Conservation (phyloP, 2,329 filamentous ascomycete genomes). For the Chaetomium sp. region DNA sequence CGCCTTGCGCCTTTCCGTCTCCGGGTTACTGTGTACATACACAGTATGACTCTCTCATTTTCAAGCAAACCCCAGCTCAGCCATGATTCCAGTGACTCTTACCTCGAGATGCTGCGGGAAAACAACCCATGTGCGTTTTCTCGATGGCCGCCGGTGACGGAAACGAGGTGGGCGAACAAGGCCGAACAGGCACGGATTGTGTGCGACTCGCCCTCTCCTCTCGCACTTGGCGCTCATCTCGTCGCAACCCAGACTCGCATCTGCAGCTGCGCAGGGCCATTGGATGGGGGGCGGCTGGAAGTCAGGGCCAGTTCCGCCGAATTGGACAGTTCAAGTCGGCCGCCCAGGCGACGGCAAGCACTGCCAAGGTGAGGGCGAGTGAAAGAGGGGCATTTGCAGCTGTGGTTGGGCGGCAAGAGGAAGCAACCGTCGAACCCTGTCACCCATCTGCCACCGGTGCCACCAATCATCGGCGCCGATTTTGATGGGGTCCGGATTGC, state of each 20-base stretch:
- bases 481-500: constrained; percentile 11
- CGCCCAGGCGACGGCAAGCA: constrained; percentile 20
- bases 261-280: constrained; percentile 32
- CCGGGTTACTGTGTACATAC: too few species aligned
- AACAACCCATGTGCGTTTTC: neutral
- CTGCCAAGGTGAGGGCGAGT: constrained; percentile 20
- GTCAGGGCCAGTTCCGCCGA: constrained; percentile 32
- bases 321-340: constrained; percentile 28
- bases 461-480: constrained; percentile 32
- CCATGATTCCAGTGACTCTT: neutral
- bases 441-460: constrained; percentile 29
- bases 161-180: constrained; percentile 8
- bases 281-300: constrained; percentile 31
- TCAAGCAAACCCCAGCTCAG: neutral
- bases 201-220: neutral
- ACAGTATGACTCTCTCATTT: neutral
- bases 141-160: constrained; percentile 1
- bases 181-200: neutral
- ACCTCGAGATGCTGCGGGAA: constrained; percentile 5
- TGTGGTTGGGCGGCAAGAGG: constrained; percentile 36
- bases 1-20: neutral
- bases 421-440: constrained; percentile 27
- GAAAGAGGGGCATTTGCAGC: constrained; percentile 25
- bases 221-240: constrained; percentile 35
- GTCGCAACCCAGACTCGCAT: constrained; percentile 32